phyloP scores from a whole-genome alignment of 768 basidiomycete species.

The Leccinellum luteum region DNA sequence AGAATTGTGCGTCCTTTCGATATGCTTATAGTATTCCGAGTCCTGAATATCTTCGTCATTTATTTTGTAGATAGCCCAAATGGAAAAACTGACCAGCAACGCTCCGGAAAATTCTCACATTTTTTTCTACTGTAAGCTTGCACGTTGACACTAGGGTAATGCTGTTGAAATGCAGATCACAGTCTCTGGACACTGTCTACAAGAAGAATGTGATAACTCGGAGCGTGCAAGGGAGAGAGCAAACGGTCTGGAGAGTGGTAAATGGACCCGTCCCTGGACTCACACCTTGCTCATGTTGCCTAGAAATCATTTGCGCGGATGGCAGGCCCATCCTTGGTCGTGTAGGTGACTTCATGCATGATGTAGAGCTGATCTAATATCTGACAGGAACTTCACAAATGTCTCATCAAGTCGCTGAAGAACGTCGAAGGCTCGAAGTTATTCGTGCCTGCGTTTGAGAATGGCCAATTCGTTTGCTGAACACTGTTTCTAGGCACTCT shows the following conservation, averaged over 20 bases:
- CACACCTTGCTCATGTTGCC: background rate
- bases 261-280: background rate
- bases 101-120: slow-evolving; percentile 45
- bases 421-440: slow-evolving; percentile 16
- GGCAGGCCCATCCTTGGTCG: slow-evolving; percentile 23
- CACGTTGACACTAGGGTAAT: too few species aligned
- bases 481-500: slow-evolving; percentile 18
- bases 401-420: slow-evolving; percentile 19
- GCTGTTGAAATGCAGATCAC: background rate
- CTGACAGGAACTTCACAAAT: slow-evolving; percentile 19
- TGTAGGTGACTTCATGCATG: slow-evolving; percentile 8
- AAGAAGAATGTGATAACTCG: slow-evolving; percentile 10
- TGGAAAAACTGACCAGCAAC: slow-evolving; percentile 40
- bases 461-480: background rate
- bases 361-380: background rate
- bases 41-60: background rate
- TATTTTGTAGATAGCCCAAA: slow-evolving; percentile 32
- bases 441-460: slow-evolving; percentile 12
- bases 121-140: slow-evolving; percentile 52
- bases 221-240: slow-evolving; percentile 38
- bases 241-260: slow-evolving; percentile 53
- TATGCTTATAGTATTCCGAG: background rate
- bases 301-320: slow-evolving; percentile 22
- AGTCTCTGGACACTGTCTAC: slow-evolving; percentile 17
- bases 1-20: background rate